A percentile compares a stretch with the other conserved stretches of the same genome.
phyloP scores from a whole-genome alignment of 2,329 filamentous ascomycete genomes.

The Myriosclerotinia scirpicola region DNA sequence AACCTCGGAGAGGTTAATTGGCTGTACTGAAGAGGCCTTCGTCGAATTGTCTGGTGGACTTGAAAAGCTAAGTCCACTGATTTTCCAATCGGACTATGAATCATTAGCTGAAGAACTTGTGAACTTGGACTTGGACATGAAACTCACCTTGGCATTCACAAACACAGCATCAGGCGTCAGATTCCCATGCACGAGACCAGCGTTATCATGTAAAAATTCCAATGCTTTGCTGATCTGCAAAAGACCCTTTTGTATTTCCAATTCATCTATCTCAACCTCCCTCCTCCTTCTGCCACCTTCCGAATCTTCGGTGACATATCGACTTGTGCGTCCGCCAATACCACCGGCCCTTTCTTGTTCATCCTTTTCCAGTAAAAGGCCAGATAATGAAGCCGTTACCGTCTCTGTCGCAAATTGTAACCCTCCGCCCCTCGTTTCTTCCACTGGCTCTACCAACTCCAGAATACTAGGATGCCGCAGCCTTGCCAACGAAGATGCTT shows the following conservation, averaged over 20 bases:
- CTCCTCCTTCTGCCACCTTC: slow-evolving; percentile 71
- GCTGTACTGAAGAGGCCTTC: slow-evolving; percentile 71
- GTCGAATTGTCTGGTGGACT: slow-evolving; percentile 75
- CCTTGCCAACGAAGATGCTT: slow-evolving; percentile 83
- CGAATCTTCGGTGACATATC: slow-evolving; percentile 77
- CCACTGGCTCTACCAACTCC: slow-evolving; percentile 90
- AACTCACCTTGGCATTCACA: slow-evolving; percentile 81
- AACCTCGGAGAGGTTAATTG: slow-evolving; percentile 79
- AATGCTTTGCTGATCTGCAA: slow-evolving; percentile 91
- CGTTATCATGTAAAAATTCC: slow-evolving; percentile 94
- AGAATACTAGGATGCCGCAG: slow-evolving; percentile 89
- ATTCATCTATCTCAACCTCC: slow-evolving; percentile 90
- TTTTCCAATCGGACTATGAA: slow-evolving; percentile 89
- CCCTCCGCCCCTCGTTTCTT: slow-evolving; percentile 87
- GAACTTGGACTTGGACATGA: slow-evolving; percentile 4
- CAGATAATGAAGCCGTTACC: slow-evolving; percentile 84
- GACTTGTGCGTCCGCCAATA: slow-evolving; percentile 68
- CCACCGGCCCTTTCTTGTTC: slow-evolving; percentile 73
- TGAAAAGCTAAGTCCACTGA: slow-evolving; percentile 89
- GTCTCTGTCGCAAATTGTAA: slow-evolving; percentile 95
- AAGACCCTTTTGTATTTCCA: slow-evolving; percentile 96
- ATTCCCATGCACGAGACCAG: slow-evolving; percentile 90
- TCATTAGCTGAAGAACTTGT: slow-evolving; percentile 37
- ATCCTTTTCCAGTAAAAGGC: slow-evolving; percentile 83
- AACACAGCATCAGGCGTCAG: slow-evolving; percentile 91